phyloP scores from a whole-genome alignment of 2,329 filamentous ascomycete species.

The Fusarium metavorans region DNA sequence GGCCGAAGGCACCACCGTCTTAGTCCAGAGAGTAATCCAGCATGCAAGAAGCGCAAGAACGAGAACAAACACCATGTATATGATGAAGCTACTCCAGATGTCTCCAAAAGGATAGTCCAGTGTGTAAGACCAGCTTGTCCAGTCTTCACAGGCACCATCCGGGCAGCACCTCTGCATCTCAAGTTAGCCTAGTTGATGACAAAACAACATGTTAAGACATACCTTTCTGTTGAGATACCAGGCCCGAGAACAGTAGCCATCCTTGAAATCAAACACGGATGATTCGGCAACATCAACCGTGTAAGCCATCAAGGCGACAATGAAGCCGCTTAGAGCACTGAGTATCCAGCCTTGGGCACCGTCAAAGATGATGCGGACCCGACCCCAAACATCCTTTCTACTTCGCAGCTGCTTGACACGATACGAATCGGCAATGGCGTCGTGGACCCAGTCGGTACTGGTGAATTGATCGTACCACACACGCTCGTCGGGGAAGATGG shows the following conservation, averaged over 20 bases:
- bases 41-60: slow-evolving; percentile 79
- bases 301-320: slow-evolving; percentile 89
- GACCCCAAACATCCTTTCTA: slow-evolving; percentile 87
- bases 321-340: slow-evolving; percentile 87
- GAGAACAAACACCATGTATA: slow-evolving; percentile 81
- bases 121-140: slow-evolving; percentile 67
- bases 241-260: slow-evolving; percentile 79
- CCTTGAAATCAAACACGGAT: slow-evolving; percentile 89
- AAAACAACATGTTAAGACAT: slow-evolving; percentile 29
- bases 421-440: slow-evolving; percentile 94
- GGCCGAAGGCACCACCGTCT: slow-evolving; percentile 91
- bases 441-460: slow-evolving; percentile 97
- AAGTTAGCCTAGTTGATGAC: slow-evolving; percentile 13
- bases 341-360: slow-evolving; percentile 94
- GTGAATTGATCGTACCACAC: slow-evolving; percentile 99
- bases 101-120: slow-evolving; percentile 59
- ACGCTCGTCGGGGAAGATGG: slow-evolving; percentile 81
- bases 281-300: slow-evolving; percentile 89
- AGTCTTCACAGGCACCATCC: slow-evolving; percentile 66
- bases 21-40: slow-evolving; percentile 86
- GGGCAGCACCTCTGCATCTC: slow-evolving; percentile 64
- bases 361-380: slow-evolving; percentile 81
- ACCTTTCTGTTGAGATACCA: slow-evolving; percentile 83
- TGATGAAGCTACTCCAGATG: slow-evolving; percentile 78
- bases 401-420: slow-evolving; percentile 85